These are phyloP conservation scores for Beauveria varroae DNA, from an alignment of 2,329 filamentous ascomycete species.

Conservation along the genomic window DNA sequence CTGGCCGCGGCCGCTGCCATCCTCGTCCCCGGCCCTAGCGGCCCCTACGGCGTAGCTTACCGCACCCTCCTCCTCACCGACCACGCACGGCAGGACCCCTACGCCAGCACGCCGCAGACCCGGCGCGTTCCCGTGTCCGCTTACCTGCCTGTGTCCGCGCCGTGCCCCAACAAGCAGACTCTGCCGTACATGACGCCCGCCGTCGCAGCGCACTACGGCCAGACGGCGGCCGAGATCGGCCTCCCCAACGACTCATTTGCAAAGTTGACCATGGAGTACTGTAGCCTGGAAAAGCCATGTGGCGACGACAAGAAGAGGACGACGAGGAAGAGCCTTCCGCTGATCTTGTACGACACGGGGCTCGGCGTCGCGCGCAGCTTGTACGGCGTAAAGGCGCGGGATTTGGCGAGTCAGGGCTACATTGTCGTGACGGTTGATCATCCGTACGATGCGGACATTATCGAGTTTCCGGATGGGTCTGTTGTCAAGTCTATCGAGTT, in stretches of 20 bases:
- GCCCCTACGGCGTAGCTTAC: conserved; percentile 23
- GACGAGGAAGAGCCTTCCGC: conserved; percentile 15
- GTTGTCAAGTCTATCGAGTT: conserved; percentile 15
- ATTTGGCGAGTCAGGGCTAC: conserved; percentile 37
- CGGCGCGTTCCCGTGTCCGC: conserved; percentile 18
- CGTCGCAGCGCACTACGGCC: conserved; percentile 23
- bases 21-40: conserved; percentile 21
- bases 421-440: conserved; percentile 39
- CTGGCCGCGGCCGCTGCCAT: conserved; percentile 18
- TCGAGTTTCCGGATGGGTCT: conserved; percentile 35
- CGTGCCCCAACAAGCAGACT: conserved; percentile 14
- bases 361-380: conserved; percentile 29
- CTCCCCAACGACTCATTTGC: conserved; percentile 25
- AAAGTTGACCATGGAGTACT: conserved; percentile 20
- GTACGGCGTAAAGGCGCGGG: conserved; percentile 31
- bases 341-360: conserved; percentile 36
- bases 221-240: conserved; percentile 19
- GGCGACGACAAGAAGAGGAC: neutral
- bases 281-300: conserved; percentile 14
- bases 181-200: conserved; percentile 28
- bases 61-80: conserved; percentile 23
- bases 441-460: conserved; percentile 32
- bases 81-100: conserved; percentile 23
- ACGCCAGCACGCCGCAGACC: conserved; percentile 19
- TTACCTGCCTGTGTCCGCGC: neutral